These are phyloP conservation scores for Schizochytrium sp. DNA, from an alignment of 108 stramenopile species.

Conservation along the genomic window DNA sequence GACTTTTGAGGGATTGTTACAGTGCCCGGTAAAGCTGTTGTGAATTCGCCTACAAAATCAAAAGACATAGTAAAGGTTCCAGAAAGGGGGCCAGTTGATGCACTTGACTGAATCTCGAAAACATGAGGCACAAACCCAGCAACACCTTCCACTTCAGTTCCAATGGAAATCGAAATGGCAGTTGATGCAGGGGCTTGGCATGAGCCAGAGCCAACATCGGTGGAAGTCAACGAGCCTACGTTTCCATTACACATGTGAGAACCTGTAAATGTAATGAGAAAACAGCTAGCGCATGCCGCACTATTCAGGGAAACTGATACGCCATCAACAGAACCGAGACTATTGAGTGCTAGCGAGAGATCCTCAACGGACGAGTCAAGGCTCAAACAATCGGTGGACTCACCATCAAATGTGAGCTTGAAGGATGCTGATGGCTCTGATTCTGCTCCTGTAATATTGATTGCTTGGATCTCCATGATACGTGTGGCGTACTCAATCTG, in stretches of 20 bases:
- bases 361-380: background rate
- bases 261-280: constrained; percentile 29
- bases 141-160: constrained; percentile 15
- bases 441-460: constrained; percentile 53
- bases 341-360: background rate
- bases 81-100: background rate
- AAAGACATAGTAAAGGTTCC: constrained; percentile 5
- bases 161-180: background rate
- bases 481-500: constrained; percentile 24
- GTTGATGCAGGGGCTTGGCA: constrained; percentile 17
- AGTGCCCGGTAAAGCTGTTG: background rate
- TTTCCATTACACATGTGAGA: background rate
- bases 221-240: background rate
- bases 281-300: background rate
- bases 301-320: background rate
- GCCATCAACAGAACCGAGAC: background rate
- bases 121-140: constrained; percentile 26
- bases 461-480: constrained; percentile 56
- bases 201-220: background rate
- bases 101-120: constrained; percentile 25
- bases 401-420: background rate
- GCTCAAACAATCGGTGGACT: background rate
- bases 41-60: constrained; percentile 24
- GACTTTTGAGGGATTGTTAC: constrained; percentile 3
- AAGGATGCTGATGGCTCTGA: background rate